Percentiles rank a stretch among this genome's conserved stretches.
Evolutionary conservation across 2,329 filamentous ascomycete genomes (phyloP).

Genomic region (Tothia fuscella): DNA sequence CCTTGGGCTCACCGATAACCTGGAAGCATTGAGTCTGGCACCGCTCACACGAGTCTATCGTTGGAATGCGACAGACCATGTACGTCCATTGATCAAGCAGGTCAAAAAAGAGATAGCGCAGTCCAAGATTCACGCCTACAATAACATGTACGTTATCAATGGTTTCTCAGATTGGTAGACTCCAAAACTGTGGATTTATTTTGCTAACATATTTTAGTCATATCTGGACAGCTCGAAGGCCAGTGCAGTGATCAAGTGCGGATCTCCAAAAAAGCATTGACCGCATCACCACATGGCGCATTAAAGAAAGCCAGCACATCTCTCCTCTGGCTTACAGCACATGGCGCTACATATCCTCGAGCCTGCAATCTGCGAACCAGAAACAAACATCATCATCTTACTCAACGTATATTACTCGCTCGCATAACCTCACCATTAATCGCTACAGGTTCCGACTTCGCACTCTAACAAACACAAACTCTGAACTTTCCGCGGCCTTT

Average conservation of each 20-base stretch:
- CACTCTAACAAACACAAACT: too few relatives aligned
- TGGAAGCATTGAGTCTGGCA: constrained; percentile 61
- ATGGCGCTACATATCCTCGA: too few relatives aligned
- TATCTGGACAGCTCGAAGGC: constrained; percentile 12
- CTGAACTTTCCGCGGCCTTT: too few relatives aligned
- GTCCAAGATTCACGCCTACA: constrained; percentile 58
- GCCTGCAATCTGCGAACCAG: too few relatives aligned
- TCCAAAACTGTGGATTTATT: background rate
- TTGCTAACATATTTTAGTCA: constrained; percentile 9
- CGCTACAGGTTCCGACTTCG: too few relatives aligned
- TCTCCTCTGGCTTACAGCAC: too few relatives aligned
- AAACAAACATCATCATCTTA: too few relatives aligned
- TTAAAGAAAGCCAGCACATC: too few relatives aligned
- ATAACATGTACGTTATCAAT: constrained; percentile 60
- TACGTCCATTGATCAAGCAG: constrained; percentile 48
- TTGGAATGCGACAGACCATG: constrained; percentile 47
- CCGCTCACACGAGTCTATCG: constrained; percentile 56
- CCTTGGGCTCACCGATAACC: constrained; percentile 57
- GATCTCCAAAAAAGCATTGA: background rate
- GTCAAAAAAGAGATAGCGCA: constrained; percentile 59
- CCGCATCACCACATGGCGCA: background rate
- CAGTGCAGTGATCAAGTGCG: constrained; percentile 9
- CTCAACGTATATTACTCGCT: too few relatives aligned
- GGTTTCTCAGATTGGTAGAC: too few relatives aligned
- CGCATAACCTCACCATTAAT: too few relatives aligned